Conservation (phyloP, 2,329 filamentous ascomycete genomes). For the Monascus ruber region DNA sequence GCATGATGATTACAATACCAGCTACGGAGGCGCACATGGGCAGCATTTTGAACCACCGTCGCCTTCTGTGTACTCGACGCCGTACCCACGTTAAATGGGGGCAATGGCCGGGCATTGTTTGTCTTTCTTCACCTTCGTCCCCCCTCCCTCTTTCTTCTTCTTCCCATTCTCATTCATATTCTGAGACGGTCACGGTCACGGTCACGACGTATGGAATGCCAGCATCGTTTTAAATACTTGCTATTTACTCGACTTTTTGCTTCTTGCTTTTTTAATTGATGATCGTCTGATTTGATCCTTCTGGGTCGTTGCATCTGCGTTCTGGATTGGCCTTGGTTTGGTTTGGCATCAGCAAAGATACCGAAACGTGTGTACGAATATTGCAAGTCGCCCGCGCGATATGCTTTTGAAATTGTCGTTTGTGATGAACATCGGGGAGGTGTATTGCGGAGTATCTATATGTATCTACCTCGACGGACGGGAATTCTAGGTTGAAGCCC, state of each 20-base stretch:
- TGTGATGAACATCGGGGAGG: too few relatives aligned
- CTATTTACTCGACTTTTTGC: background rate
- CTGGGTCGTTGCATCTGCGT: background rate
- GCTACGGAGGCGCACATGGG: conserved; percentile 30
- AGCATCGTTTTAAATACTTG: background rate
- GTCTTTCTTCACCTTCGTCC: conserved; percentile 9
- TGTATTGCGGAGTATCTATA: too few relatives aligned
- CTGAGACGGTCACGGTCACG: background rate
- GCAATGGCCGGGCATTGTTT: too few relatives aligned
- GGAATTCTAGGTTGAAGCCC: too few relatives aligned
- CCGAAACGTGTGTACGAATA: too few relatives aligned
- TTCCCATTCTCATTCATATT: too few relatives aligned
- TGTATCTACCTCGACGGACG: too few relatives aligned
- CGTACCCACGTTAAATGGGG: background rate
- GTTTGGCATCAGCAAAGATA: too few relatives aligned
- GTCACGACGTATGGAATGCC: background rate
- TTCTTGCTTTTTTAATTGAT: background rate
- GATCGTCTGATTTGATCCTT: background rate
- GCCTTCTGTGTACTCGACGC: background rate
- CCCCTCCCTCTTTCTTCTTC: conserved; percentile 5
- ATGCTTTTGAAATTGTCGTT: too few relatives aligned
- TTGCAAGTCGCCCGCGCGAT: too few relatives aligned
- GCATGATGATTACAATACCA: conserved; percentile 32
- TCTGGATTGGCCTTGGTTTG: background rate
- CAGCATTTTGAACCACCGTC: conserved; percentile 16